These are phyloP conservation scores for Russula lepida DNA, from an alignment of 768 basidiomycete genomes.

Conservation along the genomic window DNA sequence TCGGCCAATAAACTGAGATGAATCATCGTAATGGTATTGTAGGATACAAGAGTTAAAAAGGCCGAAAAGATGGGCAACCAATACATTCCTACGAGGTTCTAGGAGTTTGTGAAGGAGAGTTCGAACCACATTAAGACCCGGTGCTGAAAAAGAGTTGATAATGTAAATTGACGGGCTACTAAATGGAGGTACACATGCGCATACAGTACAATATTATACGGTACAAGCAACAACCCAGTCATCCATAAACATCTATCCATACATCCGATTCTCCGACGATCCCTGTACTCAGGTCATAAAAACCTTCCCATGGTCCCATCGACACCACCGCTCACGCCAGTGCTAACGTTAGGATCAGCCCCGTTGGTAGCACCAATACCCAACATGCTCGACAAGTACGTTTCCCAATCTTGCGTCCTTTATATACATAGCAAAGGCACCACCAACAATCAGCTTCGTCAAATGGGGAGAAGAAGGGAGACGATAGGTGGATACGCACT, in stretches of 20 bases:
- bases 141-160: no score
- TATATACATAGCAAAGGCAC: background rate
- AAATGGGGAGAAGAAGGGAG: background rate
- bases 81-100: no score
- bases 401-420: constrained; percentile 21
- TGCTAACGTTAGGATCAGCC: background rate
- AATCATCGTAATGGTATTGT: background rate
- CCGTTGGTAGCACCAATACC: background rate
- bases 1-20: background rate
- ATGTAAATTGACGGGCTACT: no score
- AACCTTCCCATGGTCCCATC: background rate
- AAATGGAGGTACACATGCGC: background rate
- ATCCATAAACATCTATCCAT: background rate
- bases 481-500: constrained; percentile 7
- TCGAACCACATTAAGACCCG: no score
- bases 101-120: no score
- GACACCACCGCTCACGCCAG: background rate
- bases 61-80: no score
- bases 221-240: no score
- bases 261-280: background rate
- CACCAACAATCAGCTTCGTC: background rate
- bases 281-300: background rate
- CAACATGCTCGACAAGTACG: constrained; percentile 18
- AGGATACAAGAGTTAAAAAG: background rate
- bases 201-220: background rate